These are phyloP conservation scores for Aspergillus kassunensis DNA, from an alignment of 495 filamentous ascomycete genomes.

Conservation along the genomic window DNA sequence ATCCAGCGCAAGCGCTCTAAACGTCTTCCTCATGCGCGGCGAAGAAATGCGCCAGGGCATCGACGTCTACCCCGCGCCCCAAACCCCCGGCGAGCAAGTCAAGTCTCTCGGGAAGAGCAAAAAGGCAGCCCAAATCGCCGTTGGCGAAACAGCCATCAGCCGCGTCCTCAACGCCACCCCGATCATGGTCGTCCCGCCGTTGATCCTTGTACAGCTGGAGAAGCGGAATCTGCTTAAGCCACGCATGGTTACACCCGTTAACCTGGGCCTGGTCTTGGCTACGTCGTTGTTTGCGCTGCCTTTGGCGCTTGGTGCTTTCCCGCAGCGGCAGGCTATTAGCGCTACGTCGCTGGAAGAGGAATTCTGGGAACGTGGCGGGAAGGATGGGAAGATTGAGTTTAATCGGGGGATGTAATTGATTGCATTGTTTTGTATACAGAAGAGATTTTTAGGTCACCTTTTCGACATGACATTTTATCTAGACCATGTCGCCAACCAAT, in stretches of 20 bases:
- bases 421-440: too few relatives aligned
- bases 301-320: slow-evolving; percentile 84
- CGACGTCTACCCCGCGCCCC: slow-evolving; percentile 81
- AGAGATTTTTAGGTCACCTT: too few relatives aligned
- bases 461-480: too few relatives aligned
- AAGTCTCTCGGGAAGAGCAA: slow-evolving; percentile 76
- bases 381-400: slow-evolving; percentile 76
- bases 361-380: slow-evolving; percentile 69
- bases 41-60: slow-evolving; percentile 92
- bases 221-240: slow-evolving; percentile 70
- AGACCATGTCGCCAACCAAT: too few relatives aligned
- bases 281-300: slow-evolving; percentile 80
- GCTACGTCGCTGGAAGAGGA: slow-evolving; percentile 73
- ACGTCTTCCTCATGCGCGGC: slow-evolving; percentile 96
- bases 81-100: slow-evolving; percentile 55
- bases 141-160: slow-evolving; percentile 84
- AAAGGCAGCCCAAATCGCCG: slow-evolving; percentile 81
- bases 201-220: slow-evolving; percentile 69
- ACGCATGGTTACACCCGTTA: slow-evolving; percentile 68
- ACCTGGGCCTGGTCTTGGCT: slow-evolving; percentile 73
- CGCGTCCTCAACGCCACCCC: slow-evolving; percentile 90
- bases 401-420: slow-evolving; percentile 73
- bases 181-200: slow-evolving; percentile 90
- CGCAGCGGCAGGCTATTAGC: slow-evolving; percentile 76
- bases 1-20: slow-evolving; percentile 81